phyloP scores from a whole-genome alignment of 495 filamentous ascomycete species.

The Penicillium nucicola region DNA sequence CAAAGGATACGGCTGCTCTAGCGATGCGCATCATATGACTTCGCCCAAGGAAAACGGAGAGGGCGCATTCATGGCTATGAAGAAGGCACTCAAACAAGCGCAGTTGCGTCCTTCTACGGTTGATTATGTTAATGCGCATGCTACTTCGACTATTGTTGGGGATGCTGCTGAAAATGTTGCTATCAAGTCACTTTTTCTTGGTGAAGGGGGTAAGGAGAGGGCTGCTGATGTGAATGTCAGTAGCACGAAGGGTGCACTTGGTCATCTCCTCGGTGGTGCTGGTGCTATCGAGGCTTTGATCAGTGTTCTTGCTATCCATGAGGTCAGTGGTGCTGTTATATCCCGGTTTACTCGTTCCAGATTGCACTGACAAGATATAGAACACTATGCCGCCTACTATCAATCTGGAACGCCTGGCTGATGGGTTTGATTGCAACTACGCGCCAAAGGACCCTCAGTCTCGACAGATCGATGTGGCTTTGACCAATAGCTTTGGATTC shows the following conservation, averaged over 20 bases:
- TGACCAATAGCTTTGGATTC: slow-evolving; percentile 98
- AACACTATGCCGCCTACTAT: slow-evolving; percentile 81
- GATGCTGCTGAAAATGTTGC: slow-evolving; percentile 86
- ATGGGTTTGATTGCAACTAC: slow-evolving; percentile 84
- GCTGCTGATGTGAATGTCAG: slow-evolving; percentile 74
- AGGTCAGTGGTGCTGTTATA: slow-evolving; percentile 52
- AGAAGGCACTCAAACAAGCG: slow-evolving; percentile 72
- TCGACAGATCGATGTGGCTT: slow-evolving; percentile 64
- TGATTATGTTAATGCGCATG: slow-evolving; percentile 95
- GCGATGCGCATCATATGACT: slow-evolving; percentile 91
- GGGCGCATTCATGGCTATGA: slow-evolving; percentile 84
- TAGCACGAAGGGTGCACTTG: slow-evolving; percentile 90
- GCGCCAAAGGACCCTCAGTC: slow-evolving; percentile 69
- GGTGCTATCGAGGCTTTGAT: slow-evolving; percentile 88
- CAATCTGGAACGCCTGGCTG: slow-evolving; percentile 66
- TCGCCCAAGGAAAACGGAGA: slow-evolving; percentile 77
- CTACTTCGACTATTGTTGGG: slow-evolving; percentile 80
- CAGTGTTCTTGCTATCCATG: slow-evolving; percentile 68
- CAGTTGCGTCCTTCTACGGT: slow-evolving; percentile 63
- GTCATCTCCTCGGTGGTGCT: slow-evolving; percentile 87
- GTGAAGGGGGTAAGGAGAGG: slow-evolving; percentile 59
- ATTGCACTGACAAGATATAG: slow-evolving; percentile 43
- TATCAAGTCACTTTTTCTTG: slow-evolving; percentile 74
- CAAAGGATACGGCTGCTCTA: slow-evolving; percentile 80
- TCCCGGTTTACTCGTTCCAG: background rate